Conservation (phyloP, 345 rosid genomes). For the Camelina sativa region DNA sequence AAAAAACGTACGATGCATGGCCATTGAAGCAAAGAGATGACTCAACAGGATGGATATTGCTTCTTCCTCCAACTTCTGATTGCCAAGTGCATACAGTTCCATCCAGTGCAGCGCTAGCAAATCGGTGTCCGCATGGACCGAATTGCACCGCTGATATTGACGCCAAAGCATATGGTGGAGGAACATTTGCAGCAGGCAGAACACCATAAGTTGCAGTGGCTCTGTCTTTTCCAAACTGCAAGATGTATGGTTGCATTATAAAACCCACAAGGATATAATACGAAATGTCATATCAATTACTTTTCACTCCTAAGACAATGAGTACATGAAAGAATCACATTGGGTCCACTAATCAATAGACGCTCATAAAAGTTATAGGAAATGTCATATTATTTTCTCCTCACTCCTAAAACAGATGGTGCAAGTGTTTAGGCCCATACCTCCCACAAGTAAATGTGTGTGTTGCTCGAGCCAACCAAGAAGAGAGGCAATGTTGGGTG, state of each 20-base stretch:
- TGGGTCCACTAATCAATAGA: background rate
- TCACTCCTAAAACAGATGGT: background rate
- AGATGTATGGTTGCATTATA: constrained; percentile 39
- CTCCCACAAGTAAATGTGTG: constrained; percentile 94
- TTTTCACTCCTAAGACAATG: constrained; percentile 1
- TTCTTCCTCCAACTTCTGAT: constrained; percentile 91
- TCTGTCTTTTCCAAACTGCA: constrained; percentile 80
- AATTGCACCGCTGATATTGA: constrained; percentile 82
- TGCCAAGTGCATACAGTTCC: constrained; percentile 96
- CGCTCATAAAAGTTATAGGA: background rate
- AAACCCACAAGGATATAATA: constrained; percentile 33
- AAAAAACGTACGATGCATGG: constrained; percentile 72
- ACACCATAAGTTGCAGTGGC: constrained; percentile 94
- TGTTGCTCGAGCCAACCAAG: constrained; percentile 92
- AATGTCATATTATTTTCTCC: background rate
- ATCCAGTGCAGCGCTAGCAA: constrained; percentile 84
- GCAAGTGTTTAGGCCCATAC: constrained; percentile 50
- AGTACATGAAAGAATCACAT: constrained; percentile 2
- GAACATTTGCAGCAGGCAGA: constrained; percentile 81
- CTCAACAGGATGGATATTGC: constrained; percentile 79
- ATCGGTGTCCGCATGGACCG: constrained; percentile 88
- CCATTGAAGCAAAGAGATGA: constrained; percentile 90
- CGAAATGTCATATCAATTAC: constrained; percentile 4
- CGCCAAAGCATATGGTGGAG: constrained; percentile 91
- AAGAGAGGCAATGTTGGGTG: constrained; percentile 92